Conservation (phyloP, 208 protist species). For the Naegleria gruberi region DNA sequence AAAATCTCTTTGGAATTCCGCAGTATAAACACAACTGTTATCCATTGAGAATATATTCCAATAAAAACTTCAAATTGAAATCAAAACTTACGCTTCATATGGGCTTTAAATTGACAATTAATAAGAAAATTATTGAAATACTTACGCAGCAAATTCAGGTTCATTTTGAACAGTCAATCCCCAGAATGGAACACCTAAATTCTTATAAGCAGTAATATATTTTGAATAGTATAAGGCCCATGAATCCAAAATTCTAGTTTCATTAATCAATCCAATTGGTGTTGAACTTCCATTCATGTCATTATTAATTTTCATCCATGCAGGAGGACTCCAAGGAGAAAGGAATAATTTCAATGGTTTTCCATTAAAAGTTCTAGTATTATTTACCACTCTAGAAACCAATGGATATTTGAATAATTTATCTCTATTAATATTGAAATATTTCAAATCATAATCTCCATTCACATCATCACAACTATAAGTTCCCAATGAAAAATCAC, state of each 20-base stretch:
- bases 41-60: no score
- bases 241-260: not conserved
- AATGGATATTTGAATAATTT: conserved; percentile 10
- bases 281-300: conserved; percentile 25
- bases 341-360: conserved; percentile 18
- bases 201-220: conserved; percentile 7
- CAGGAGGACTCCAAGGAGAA: conserved; percentile 30
- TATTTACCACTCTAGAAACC: not conserved
- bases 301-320: conserved; percentile 35
- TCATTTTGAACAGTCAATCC: conserved; percentile 45
- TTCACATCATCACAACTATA: conserved; percentile 27
- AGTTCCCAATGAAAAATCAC: conserved; percentile 26
- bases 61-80: not conserved
- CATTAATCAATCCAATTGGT: conserved; percentile 17
- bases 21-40: conserved; percentile 27
- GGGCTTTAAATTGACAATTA: not conserved
- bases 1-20: conserved; percentile 27
- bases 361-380: not conserved
- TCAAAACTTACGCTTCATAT: not conserved
- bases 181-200: conserved; percentile 28
- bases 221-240: not conserved
- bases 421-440: conserved; percentile 24
- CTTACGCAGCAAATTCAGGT: conserved; percentile 30
- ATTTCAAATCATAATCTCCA: conserved; percentile 22
- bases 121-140: not conserved